Conservation (phyloP, 441 rosid species). For the Pelargonium fulgidum region DNA sequence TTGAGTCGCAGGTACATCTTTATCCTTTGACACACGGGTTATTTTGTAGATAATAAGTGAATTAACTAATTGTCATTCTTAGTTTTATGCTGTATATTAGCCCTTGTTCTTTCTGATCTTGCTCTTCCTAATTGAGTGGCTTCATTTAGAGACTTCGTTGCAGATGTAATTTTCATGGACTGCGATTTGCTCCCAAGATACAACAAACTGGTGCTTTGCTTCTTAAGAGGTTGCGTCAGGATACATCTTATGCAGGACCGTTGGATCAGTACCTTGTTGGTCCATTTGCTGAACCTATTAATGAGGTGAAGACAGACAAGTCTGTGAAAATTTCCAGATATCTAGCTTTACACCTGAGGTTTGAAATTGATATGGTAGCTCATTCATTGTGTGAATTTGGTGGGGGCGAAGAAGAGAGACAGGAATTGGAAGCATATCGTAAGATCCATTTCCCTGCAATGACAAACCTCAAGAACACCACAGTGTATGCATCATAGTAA, state of each 20-base stretch:
- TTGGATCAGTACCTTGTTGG: constrained; percentile 74
- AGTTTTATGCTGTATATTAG: no score
- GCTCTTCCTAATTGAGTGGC: constrained; percentile 38
- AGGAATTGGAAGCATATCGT: constrained; percentile 72
- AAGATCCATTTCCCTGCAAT: constrained; percentile 84
- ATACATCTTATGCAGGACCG: constrained; percentile 43
- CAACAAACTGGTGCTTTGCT: constrained; percentile 80
- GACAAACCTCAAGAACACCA: constrained; percentile 47
- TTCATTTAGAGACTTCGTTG: constrained; percentile 94
- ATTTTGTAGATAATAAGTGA: no score
- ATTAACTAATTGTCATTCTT: no score
- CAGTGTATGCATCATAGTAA: constrained; percentile 32
- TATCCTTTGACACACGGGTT: constrained; percentile 14
- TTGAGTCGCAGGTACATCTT: constrained; percentile 68
- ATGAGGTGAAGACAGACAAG: constrained; percentile 33
- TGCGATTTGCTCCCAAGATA: constrained; percentile 68
- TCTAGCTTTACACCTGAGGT: constrained; percentile 80
- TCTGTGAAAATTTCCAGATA: constrained; percentile 54
- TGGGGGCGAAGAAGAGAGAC: constrained; percentile 72
- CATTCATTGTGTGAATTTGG: constrained; percentile 94
- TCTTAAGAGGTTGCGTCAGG: constrained; percentile 57
- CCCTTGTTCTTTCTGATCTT: neutral
- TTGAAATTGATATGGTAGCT: constrained; percentile 98
- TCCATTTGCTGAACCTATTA: constrained; percentile 43
- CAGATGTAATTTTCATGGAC: constrained; percentile 92